Evolutionary conservation across 768 basidiomycete species (phyloP), one percentile per base, ranked within the genome.

Genomic region (Clitopilus hobsonii): DNA sequence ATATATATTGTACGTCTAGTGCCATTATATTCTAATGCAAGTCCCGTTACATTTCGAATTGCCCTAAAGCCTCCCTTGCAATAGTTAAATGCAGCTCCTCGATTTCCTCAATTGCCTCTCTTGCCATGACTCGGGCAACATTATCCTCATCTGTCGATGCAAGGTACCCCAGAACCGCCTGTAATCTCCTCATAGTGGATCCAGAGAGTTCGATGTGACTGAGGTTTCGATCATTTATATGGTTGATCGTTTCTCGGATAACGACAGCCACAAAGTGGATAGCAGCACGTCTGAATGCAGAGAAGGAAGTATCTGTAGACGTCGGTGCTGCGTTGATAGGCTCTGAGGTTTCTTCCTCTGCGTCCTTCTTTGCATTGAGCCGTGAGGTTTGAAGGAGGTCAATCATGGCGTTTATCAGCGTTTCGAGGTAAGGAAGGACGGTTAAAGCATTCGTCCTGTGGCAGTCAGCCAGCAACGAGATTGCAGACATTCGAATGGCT

Each of bases 251-350:
- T 38, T 85, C 79, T n/a, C 80, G 77, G n/a, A 93, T 67, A 27
- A 94, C 72, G 7, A 86, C 64, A 0, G 84, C 75, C 38, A 96
- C 74, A 65, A 97, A 88, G 61, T 94, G 86, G n/a, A 97, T 65
- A 0, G 91, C 93, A 1, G 91, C 86, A 38, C 96, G 87, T 27
- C 95, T 82, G 3, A 98, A 73, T 0, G 91, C 79, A 0, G 95
- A 91, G 49, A 90, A 77, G 65, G 85, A 91, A 0, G 88, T 58
- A 60, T 86, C 73, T 2, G 70, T 70, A 0, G 80, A 75, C 0
- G 82, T 81, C 8, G 90, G 87, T 29, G 85, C 71, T 1, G 71
- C 63, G 65, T 88, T 85, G 66, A 84, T 80, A 13, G n/a, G n/a
- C n/a, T 65, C 57, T 27, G 54, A 55, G n/a, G 18, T 28, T 26